Conservation (phyloP, 495 filamentous ascomycete genomes). For the Aspergillus biplanus region DNA sequence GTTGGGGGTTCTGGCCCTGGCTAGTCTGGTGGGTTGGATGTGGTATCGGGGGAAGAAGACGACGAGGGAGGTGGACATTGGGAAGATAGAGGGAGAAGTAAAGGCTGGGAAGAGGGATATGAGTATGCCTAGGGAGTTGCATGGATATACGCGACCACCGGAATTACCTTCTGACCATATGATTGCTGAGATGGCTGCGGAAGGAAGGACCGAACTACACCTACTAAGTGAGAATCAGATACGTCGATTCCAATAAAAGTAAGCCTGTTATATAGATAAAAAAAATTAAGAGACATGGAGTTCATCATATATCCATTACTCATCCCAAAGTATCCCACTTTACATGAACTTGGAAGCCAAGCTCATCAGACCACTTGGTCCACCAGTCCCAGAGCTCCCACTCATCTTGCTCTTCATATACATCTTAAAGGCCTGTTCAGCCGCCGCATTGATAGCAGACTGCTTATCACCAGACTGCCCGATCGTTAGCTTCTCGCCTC, state of each 20-base stretch:
- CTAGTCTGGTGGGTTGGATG: no score
- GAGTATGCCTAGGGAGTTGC: no score
- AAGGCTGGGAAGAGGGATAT: no score
- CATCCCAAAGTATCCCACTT: constrained; percentile 12
- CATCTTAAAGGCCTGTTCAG: constrained; percentile 71
- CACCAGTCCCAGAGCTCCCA: constrained; percentile 50
- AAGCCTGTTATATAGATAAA: constrained; percentile 15
- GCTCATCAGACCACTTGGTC: constrained; percentile 53
- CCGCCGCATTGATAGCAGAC: constrained; percentile 61
- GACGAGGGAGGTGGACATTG: no score
- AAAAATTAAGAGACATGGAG: no score
- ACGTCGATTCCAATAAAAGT: background rate
- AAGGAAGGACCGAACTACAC: no score
- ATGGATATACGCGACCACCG: no score
- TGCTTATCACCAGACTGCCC: constrained; percentile 58
- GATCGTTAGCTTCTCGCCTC: background rate
- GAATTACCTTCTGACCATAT: no score
- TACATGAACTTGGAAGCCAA: constrained; percentile 62
- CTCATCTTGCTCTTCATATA: constrained; percentile 63
- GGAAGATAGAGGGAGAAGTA: no score
- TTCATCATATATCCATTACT: background rate
- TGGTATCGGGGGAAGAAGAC: no score
- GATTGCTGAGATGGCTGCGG: no score
- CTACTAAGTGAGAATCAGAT: background rate
- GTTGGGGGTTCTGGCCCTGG: no score